Percentiles rank a stretch among this genome's conserved stretches.
Evolutionary conservation across 352 stramenopile species (phyloP).

Genomic region (Phytophthora lateralis): DNA sequence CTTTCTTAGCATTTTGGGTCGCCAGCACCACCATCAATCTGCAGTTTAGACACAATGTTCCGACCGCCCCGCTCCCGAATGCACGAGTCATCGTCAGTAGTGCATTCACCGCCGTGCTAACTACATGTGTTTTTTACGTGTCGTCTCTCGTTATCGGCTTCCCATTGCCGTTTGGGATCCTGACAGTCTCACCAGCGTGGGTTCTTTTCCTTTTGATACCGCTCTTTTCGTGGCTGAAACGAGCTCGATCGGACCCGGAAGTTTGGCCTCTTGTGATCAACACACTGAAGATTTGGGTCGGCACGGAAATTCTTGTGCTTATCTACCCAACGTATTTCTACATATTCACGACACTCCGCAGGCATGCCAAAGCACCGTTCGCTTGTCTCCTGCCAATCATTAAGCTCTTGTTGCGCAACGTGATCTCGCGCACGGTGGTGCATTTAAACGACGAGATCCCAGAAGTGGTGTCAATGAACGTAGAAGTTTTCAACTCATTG

Average conservation of each 20-base stretch:
- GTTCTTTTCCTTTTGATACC: slow-evolving; percentile 4
- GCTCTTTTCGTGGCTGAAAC: slow-evolving; percentile 1
- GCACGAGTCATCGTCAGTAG: not conserved
- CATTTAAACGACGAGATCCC: slow-evolving; percentile 35
- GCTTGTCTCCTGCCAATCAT: slow-evolving; percentile 34
- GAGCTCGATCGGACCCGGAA: slow-evolving; percentile 7
- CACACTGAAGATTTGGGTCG: slow-evolving; percentile 3
- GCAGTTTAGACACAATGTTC: slow-evolving; percentile 26
- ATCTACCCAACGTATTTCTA: slow-evolving; percentile 33
- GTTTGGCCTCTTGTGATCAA: slow-evolving; percentile 1
- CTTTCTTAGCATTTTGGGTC: slow-evolving; percentile 10
- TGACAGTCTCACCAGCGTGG: slow-evolving; percentile 13
- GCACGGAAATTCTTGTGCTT: slow-evolving; percentile 8
- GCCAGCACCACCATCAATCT: slow-evolving; percentile 15
- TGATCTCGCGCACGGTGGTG: slow-evolving; percentile 18
- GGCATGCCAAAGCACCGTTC: slow-evolving; percentile 13
- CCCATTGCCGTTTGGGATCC: slow-evolving; percentile 36
- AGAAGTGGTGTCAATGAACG: slow-evolving; percentile 42
- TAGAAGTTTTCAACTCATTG: slow-evolving; percentile 49
- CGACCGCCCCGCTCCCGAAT: slow-evolving; percentile 6
- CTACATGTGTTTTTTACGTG: not conserved
- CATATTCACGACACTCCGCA: slow-evolving; percentile 18
- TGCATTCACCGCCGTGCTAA: not conserved
- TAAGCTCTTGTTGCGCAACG: slow-evolving; percentile 36
- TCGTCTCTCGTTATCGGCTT: slow-evolving; percentile 29